phyloP scores from a whole-genome alignment of 2,329 filamentous ascomycete species.

The Pseudocercospora macadamiae region DNA sequence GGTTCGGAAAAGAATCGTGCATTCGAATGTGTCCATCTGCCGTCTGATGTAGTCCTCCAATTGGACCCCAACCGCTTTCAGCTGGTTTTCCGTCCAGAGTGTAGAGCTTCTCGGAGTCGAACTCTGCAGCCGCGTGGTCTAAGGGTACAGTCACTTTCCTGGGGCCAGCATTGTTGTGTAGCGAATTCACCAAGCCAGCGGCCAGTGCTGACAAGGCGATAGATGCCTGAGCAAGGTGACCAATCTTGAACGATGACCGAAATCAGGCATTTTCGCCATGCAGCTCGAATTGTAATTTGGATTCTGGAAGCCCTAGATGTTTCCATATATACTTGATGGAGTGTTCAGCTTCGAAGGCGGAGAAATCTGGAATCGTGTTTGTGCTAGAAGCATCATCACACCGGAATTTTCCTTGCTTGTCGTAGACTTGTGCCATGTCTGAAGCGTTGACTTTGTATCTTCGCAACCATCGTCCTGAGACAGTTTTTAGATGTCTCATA shows the following conservation, averaged over 20 bases:
- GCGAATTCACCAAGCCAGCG: conserved; percentile 52
- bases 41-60: conserved; percentile 58
- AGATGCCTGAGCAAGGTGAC: conserved; percentile 55
- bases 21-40: conserved; percentile 58
- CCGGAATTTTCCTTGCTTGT: no score
- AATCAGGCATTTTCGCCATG: conserved; percentile 35
- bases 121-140: conserved; percentile 55
- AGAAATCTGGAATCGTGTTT: conserved; percentile 24
- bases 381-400: no score
- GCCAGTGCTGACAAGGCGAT: conserved; percentile 56
- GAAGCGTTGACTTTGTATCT: no score
- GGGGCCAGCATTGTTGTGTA: conserved; percentile 37
- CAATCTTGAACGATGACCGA: conserved; percentile 60
- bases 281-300: conserved; percentile 22
- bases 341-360: conserved; percentile 31
- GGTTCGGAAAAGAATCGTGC: conserved; percentile 59
- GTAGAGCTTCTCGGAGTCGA: conserved; percentile 57
- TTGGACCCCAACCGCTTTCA: conserved; percentile 43
- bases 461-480: no score
- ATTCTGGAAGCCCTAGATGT: conserved; percentile 24
- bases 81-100: conserved; percentile 44
- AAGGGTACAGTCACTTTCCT: conserved; percentile 48
- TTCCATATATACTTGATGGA: conserved; percentile 40
- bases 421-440: no score
- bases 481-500: no score